These are phyloP conservation scores for Xylaria sp. DNA, from an alignment of 2,329 filamentous ascomycete genomes.

Conservation along the genomic window DNA sequence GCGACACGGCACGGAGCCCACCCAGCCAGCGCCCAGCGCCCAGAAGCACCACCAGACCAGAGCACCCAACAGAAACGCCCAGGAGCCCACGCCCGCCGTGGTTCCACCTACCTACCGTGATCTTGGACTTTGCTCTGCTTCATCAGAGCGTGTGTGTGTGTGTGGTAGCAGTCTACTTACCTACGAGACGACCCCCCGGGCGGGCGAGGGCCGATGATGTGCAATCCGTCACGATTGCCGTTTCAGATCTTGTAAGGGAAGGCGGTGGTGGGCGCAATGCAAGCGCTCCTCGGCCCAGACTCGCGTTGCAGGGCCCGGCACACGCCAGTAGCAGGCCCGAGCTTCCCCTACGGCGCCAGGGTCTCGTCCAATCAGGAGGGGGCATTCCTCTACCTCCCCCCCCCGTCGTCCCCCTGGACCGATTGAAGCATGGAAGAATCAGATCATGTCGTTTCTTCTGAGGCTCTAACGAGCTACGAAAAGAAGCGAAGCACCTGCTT, in stretches of 20 bases:
- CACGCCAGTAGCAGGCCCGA: conserved; percentile 15
- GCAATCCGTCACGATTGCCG: conserved; percentile 31
- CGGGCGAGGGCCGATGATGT: conserved; percentile 17
- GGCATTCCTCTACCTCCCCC: conserved; percentile 10
- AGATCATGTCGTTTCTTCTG: conserved; percentile 22
- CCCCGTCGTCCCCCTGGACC: conserved; percentile 19
- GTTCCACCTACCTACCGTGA: conserved; percentile 20
- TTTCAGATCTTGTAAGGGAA: conserved; percentile 33
- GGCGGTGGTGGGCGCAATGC: not conserved
- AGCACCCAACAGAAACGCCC: conserved; percentile 29
- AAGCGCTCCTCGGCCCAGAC: conserved; percentile 5
- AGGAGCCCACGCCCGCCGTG: conserved; percentile 27
- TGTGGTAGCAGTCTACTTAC: not conserved
- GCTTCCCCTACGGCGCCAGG: conserved; percentile 8
- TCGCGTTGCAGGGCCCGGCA: conserved; percentile 5
- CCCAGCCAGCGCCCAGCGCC: too few relatives aligned
- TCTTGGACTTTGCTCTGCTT: conserved; percentile 15
- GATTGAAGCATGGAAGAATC: conserved; percentile 21
- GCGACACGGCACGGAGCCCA: too few relatives aligned
- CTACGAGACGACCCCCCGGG: too few relatives aligned
- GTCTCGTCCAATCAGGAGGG: conserved; percentile 19
- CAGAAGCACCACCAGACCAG: too few relatives aligned
- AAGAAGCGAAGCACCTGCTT: too few relatives aligned
- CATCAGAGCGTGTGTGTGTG: conserved; percentile 10
- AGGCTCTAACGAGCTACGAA: conserved; percentile 18